Evolutionary conservation across 2,329 filamentous ascomycete genomes (phyloP), one percentile per base, ranked within the genome.

Genomic region (Orbilia javanica): DNA sequence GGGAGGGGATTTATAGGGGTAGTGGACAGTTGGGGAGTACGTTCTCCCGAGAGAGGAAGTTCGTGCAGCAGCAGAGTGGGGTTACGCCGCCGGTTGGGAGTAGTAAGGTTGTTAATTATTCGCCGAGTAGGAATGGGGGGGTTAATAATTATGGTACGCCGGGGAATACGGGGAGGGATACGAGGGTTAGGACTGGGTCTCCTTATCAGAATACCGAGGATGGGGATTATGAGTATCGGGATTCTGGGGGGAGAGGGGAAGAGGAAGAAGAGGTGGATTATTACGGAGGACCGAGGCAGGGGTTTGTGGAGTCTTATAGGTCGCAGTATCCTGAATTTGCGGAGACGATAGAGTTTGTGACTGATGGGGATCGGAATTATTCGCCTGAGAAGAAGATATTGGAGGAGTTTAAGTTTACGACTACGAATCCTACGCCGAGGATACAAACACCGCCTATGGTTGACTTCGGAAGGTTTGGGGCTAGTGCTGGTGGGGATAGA

Each of bases 1-100:
- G 52, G n/a, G 70, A 74, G n/a, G 27, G 50, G n/a, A 62, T 74
- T 5, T 74, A 44, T 42, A 36, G 62, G 4, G 44, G 39, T n/a
- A 50, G 55, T 8, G 55, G 55, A 57, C 46, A 72, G 31, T 48
- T 60, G 1, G 68, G 68, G 36, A 53, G 53, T 18, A 39, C 52
- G 6, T 39, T 20, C 31, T 57, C 48, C 5, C 18, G 60, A 18
- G 39, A 44, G n/a, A 4, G 15, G 39, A 34, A 34, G 53, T 0
- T 27, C 3, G 25, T 27, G 7, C 25, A 3, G 25, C 44, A 63
- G 22, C 4, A n/a, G n/a, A n/a, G n/a, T n/a, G n/a, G n/a, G n/a
- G n/a, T 52, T 39, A 34, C 27, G 1, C 60, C 36, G 1, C 50
- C 70, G 34, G 1, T 52, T 10, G 36, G 39, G 25, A 74, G 70